phyloP scores from a whole-genome alignment of 495 filamentous ascomycete genomes.

The Lasiosphaeriaceae sp. region DNA sequence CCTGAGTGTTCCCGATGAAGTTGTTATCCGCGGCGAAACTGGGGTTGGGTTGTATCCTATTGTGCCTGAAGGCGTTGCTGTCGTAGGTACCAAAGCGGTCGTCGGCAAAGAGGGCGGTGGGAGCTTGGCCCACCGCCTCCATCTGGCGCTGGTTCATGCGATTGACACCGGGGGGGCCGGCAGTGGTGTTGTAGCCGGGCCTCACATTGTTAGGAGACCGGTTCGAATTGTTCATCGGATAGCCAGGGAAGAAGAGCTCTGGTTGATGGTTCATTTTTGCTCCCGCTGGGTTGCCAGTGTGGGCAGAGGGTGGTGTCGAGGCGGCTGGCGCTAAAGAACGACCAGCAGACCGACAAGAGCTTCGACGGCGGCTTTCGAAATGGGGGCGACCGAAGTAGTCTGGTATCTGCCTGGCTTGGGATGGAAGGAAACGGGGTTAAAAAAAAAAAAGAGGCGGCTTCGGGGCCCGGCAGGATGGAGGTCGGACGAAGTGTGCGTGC shows the following conservation, averaged over 20 bases:
- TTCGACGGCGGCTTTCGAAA: not conserved
- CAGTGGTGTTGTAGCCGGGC: slow-evolving; percentile 51
- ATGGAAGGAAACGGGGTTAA: not conserved
- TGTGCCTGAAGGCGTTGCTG: slow-evolving; percentile 56
- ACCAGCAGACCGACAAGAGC: slow-evolving; percentile 15
- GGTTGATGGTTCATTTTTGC: slow-evolving; percentile 32
- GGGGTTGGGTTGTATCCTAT: slow-evolving; percentile 55
- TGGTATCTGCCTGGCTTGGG: too few species aligned
- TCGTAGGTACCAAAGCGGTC: slow-evolving; percentile 45
- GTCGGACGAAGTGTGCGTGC: not conserved
- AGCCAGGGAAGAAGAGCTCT: slow-evolving; percentile 25
- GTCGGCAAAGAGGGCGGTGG: slow-evolving; percentile 38
- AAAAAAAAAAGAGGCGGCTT: not conserved
- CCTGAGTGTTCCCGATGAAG: slow-evolving; percentile 45
- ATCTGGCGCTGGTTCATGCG: slow-evolving; percentile 57
- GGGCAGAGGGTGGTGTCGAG: slow-evolving; percentile 11
- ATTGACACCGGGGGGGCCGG: slow-evolving; percentile 61
- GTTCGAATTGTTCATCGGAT: slow-evolving; percentile 29
- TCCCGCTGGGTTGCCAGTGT: not conserved
- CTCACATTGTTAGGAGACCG: slow-evolving; percentile 41
- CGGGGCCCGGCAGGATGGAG: not conserved
- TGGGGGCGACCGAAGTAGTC: too few species aligned
- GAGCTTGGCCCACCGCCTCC: slow-evolving; percentile 34
- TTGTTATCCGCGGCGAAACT: slow-evolving; percentile 24
- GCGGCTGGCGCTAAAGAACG: slow-evolving; percentile 12